A percentile compares a stretch with the other conserved stretches of the same genome.
Conservation (phyloP, 306 rosid genomes). For the Ammopiptanthus mongolicus region DNA sequence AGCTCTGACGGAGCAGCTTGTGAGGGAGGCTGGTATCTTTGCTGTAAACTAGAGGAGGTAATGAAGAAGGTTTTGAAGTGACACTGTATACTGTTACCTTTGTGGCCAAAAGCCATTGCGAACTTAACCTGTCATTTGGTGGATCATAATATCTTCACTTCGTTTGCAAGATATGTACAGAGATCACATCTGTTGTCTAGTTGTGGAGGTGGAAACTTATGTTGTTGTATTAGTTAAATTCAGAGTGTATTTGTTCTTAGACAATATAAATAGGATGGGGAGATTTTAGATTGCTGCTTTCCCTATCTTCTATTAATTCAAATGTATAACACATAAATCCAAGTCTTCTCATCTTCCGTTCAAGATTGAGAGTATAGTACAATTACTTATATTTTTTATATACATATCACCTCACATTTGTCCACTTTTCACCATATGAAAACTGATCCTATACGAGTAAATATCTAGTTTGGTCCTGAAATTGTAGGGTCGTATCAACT, state of each 20-base stretch:
- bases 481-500: no score
- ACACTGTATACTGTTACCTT: neutral
- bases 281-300: neutral
- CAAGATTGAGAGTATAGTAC: neutral
- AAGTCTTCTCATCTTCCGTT: neutral
- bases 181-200: neutral
- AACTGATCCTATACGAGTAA: no score
- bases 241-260: neutral
- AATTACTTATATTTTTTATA: no score
- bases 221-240: conserved; percentile 15
- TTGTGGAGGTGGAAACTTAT: conserved; percentile 11
- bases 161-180: conserved; percentile 11
- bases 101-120: neutral
- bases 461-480: no score
- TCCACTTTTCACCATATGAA: no score
- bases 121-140: neutral
- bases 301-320: neutral
- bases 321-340: neutral
- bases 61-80: neutral
- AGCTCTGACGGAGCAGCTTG: conserved; percentile 65
- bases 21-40: conserved; percentile 60
- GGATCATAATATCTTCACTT: conserved; percentile 14
- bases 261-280: neutral
- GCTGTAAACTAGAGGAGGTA: conserved; percentile 30
- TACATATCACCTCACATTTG: no score